A percentile compares a stretch with the other conserved stretches of the same genome.
Evolutionary conservation across 768 basidiomycete genomes (phyloP).

Genomic region (Phanerodontia chrysosporium): DNA sequence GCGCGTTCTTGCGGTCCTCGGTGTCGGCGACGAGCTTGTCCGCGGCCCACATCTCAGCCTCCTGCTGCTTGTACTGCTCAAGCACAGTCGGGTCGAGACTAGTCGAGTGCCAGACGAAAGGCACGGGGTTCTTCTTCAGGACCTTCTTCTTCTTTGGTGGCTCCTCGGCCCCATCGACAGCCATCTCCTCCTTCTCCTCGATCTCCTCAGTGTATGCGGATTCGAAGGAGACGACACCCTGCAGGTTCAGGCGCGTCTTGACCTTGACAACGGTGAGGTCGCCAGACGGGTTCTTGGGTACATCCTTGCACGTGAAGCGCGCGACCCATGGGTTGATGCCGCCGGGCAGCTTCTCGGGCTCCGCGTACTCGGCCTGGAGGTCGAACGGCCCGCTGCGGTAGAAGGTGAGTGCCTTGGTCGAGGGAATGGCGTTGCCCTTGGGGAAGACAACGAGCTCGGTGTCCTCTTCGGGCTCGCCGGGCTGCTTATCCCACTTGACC

Average conservation of each 20-base stretch:
- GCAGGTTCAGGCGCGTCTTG: constrained; percentile 81
- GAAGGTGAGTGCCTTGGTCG: constrained; percentile 94
- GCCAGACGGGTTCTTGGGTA: constrained; percentile 64
- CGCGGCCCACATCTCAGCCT: constrained; percentile 81
- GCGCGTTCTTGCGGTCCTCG: constrained; percentile 97
- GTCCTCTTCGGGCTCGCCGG: constrained; percentile 80
- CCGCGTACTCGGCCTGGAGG: constrained; percentile 80
- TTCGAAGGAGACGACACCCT: constrained; percentile 88
- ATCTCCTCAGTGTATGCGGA: constrained; percentile 78
- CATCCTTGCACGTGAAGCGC: constrained; percentile 75
- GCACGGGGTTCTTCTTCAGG: constrained; percentile 78
- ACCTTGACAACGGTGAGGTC: constrained; percentile 84
- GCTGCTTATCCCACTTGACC: constrained; percentile 77
- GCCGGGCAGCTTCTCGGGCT: constrained; percentile 68
- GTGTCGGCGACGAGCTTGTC: constrained; percentile 99
- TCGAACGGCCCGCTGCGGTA: constrained; percentile 87
- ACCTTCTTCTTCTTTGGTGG: constrained; percentile 83
- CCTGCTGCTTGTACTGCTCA: constrained; percentile 70
- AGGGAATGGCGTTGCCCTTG: constrained; percentile 78
- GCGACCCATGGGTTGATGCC: constrained; percentile 82
- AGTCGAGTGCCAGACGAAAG: constrained; percentile 61
- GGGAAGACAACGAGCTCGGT: constrained; percentile 91
- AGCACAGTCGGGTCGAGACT: constrained; percentile 62
- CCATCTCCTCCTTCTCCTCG: constrained; percentile 75
- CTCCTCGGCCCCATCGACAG: constrained; percentile 54